Conservation (phyloP, 768 basidiomycete genomes). For the Russula lepida region DNA sequence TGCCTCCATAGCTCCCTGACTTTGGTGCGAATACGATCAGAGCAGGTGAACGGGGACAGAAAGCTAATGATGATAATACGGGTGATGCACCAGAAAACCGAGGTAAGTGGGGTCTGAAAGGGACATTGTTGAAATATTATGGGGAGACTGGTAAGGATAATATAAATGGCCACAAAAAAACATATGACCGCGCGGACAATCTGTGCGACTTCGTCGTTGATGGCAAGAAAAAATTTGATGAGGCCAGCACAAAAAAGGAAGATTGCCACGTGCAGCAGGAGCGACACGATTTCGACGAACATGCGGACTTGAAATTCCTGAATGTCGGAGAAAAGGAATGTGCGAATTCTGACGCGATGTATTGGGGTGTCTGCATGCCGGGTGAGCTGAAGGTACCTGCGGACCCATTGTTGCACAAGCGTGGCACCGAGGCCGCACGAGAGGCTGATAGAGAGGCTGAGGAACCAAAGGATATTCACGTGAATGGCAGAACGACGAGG, state of each 20-base stretch:
- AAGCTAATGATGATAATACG: neutral
- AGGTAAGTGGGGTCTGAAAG: neutral
- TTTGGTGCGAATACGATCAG: no score
- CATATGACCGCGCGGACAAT: neutral
- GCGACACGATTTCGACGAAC: conserved; percentile 1
- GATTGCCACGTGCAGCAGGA: neutral
- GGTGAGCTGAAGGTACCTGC: neutral
- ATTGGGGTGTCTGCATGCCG: conserved; percentile 24
- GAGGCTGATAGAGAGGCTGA: neutral
- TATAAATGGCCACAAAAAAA: neutral
- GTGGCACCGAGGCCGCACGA: neutral
- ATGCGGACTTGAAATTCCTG: neutral
- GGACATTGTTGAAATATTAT: neutral
- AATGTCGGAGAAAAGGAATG: conserved; percentile 1
- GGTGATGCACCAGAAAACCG: neutral
- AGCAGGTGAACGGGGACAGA: no score
- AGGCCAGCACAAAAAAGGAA: neutral
- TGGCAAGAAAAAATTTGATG: neutral
- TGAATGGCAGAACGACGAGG: neutral
- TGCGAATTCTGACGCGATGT: conserved; percentile 20
- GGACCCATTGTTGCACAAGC: neutral
- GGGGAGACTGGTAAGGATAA: neutral
- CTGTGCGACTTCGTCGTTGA: neutral
- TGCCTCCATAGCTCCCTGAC: neutral
- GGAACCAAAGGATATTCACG: neutral